Percentiles rank a stretch among this genome's conserved stretches.
Evolutionary conservation across 805 yeast genomes (phyloP).

Genomic region (Groenewaldozyma tartarivorans): DNA sequence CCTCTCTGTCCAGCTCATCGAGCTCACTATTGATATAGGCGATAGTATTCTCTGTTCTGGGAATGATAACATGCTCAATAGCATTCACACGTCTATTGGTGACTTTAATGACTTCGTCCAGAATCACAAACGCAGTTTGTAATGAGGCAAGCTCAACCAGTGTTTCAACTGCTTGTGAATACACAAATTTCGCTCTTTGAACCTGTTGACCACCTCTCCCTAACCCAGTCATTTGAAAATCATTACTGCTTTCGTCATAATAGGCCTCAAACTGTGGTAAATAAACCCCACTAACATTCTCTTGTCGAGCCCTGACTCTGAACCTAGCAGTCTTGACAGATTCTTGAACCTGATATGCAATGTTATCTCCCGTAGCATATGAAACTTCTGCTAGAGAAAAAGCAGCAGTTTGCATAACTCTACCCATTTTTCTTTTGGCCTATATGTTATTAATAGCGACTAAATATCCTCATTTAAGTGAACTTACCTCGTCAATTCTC

Average conservation of each 20-base stretch:
- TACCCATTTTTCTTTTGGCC: constrained; percentile 94
- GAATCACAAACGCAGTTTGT: constrained; percentile 92
- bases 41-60: constrained; percentile 95
- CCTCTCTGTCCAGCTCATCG: constrained; percentile 97
- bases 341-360: constrained; percentile 92
- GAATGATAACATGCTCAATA: constrained; percentile 95
- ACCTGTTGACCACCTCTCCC: constrained; percentile 99
- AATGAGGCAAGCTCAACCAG: constrained; percentile 90
- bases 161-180: constrained; percentile 94
- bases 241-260: constrained; percentile 77
- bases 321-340: constrained; percentile 81
- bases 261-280: constrained; percentile 86
- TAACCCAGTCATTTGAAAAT: constrained; percentile 90
- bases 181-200: constrained; percentile 85
- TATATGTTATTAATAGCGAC: constrained; percentile 5
- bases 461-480: background rate
- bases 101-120: constrained; percentile 96
- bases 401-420: constrained; percentile 97
- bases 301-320: constrained; percentile 84
- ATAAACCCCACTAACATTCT: constrained; percentile 91
- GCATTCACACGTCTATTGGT: constrained; percentile 98
- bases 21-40: constrained; percentile 85
- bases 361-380: constrained; percentile 95
- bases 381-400: constrained; percentile 95
- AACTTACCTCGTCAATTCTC: constrained; percentile 69